A percentile compares a stretch with the other conserved stretches of the same genome.
phyloP scores from a whole-genome alignment of 2,329 filamentous ascomycete species.

The Aureobasidium sp. region DNA sequence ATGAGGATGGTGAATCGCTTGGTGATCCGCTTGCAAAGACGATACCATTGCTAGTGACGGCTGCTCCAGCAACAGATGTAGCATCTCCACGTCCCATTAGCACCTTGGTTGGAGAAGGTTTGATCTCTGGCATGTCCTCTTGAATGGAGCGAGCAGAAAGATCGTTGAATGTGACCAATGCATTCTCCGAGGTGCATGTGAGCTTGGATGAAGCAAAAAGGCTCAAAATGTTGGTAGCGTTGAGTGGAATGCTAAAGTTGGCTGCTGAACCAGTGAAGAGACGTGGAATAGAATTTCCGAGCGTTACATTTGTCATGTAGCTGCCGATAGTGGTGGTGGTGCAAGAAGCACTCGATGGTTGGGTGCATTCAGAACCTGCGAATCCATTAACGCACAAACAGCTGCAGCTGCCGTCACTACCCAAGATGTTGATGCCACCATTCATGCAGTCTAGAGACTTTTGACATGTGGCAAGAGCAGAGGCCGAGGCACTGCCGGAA shows the following conservation, averaged over 20 bases:
- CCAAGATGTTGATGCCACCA: slow-evolving; percentile 66
- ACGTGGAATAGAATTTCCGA: slow-evolving; percentile 70
- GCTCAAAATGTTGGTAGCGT: slow-evolving; percentile 59
- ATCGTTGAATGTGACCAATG: slow-evolving; percentile 75
- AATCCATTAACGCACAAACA: slow-evolving; percentile 89
- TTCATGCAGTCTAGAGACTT: slow-evolving; percentile 62
- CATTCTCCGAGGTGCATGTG: slow-evolving; percentile 78
- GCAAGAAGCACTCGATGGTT: slow-evolving; percentile 45
- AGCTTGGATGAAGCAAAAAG: slow-evolving; percentile 68
- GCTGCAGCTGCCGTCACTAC: slow-evolving; percentile 49
- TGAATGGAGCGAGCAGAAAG: slow-evolving; percentile 14
- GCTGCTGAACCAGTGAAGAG: slow-evolving; percentile 56
- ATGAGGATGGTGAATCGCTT: background rate
- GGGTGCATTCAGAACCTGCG: slow-evolving; percentile 54
- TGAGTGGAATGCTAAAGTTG: slow-evolving; percentile 71
- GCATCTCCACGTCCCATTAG: background rate
- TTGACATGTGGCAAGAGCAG: slow-evolving; percentile 45
- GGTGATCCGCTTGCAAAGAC: slow-evolving; percentile 21
- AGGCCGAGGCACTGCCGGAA: slow-evolving; percentile 17
- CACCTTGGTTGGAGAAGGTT: slow-evolving; percentile 1
- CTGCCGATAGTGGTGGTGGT: slow-evolving; percentile 41
- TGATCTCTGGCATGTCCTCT: slow-evolving; percentile 12
- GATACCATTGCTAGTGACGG: slow-evolving; percentile 28
- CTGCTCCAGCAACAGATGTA: slow-evolving; percentile 16
- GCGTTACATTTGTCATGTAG: slow-evolving; percentile 57